These are phyloP conservation scores for Cladophialophora chaetospira DNA, from an alignment of 2,329 filamentous ascomycete genomes.

Conservation along the genomic window DNA sequence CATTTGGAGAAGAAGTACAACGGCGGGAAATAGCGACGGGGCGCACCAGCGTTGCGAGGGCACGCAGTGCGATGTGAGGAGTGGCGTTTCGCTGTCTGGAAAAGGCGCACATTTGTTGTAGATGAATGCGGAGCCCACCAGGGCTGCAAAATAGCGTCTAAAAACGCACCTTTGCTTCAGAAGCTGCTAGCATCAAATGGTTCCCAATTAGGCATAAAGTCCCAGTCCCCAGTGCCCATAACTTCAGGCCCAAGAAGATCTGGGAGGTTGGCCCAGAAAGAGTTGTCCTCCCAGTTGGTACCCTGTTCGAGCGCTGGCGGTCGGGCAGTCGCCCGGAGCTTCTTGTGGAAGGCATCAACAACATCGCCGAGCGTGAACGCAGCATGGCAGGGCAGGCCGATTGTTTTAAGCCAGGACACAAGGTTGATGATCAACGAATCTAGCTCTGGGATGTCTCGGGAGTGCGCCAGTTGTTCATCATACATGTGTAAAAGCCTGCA, in stretches of 20 bases:
- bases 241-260: constrained; percentile 39
- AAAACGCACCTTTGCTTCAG: too few relatives aligned
- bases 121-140: not conserved
- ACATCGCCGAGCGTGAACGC: constrained; percentile 46
- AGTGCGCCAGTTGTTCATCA: constrained; percentile 38
- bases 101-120: too few relatives aligned
- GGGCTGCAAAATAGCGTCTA: not conserved
- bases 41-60: too few relatives aligned
- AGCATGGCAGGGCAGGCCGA: constrained; percentile 47
- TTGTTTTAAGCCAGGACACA: constrained; percentile 45
- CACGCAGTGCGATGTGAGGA: too few relatives aligned
- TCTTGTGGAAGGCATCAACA: constrained; percentile 41
- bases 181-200: not conserved
- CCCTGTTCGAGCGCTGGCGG: not conserved
- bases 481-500: constrained; percentile 43
- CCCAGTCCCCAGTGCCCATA: constrained; percentile 35
- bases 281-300: constrained; percentile 1
- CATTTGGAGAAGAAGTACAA: constrained; percentile 4
- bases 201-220: constrained; percentile 37
- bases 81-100: too few relatives aligned
- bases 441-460: constrained; percentile 39
- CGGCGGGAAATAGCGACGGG: constrained; percentile 4
- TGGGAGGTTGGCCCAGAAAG: constrained; percentile 37
- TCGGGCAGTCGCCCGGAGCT: constrained; percentile 36
- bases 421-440: constrained; percentile 40